Evolutionary conservation across 2,329 filamentous ascomycete species (phyloP), one percentile per base, ranked within the genome.

Genomic region (Aspergillus hiratsukae): DNA sequence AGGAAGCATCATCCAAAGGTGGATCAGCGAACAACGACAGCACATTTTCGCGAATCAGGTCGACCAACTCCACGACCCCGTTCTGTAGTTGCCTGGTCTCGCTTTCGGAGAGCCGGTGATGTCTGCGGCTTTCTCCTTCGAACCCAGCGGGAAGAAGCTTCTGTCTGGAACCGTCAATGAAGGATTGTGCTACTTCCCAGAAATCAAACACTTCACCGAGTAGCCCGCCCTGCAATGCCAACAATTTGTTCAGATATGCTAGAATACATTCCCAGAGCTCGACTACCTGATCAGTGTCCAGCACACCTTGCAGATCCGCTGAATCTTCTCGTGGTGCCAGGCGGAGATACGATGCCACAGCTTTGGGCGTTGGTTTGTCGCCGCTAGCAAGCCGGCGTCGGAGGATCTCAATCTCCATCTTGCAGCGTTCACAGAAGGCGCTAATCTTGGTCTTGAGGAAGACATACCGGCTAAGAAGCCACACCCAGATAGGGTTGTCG

Each of bases 401-500:
- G 49, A 96, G 78, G 25, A 97, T 88, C 72, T 99, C 94, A 62
- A 97, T 91, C 73, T 99, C 93, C 19, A 96, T 85, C 70, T 89
- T 90, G 52, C 89, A 87, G n/a, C 91, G 86, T 61, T 97, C 91
- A 52, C 91, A 90, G 14, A 87, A 88, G 0, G 83, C 80, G 45
- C 85, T 84, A 53, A 97, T 93, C 70, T 90, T 95, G 61, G 86
- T 86, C 73, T 94, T 97, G 55, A 99, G 80, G 67, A 92, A 87
- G 61, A 96, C 90, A 69, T 92, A 95, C 48, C 90, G 87, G 67
- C 91, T 96, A 54, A 93, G 79, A 27, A 99, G 84, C 92, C 94
- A 99, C 10, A 95, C 83, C 90, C 90, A 96, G 60, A 99, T 96
- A 1, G 94, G 94, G 66, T 96, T 99, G 58, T 97, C 91, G 9